These are phyloP conservation scores for Pyrus betulifolia DNA, from an alignment of 306 rosid genomes.

Conservation along the genomic window DNA sequence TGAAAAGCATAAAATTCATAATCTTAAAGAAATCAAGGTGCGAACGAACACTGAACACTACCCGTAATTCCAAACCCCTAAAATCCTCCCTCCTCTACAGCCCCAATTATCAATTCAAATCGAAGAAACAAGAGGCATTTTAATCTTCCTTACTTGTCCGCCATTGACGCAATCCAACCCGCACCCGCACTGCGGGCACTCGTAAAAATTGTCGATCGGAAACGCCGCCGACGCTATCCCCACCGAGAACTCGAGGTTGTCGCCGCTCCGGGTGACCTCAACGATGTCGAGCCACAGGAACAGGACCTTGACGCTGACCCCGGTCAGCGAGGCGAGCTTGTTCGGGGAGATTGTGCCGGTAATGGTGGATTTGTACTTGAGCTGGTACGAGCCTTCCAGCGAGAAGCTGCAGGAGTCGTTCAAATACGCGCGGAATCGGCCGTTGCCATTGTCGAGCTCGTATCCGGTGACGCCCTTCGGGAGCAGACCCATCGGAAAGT, in stretches of 20 bases:
- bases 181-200: constrained; percentile 70
- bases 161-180: constrained; percentile 51
- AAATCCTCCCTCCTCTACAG: background rate
- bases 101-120: background rate
- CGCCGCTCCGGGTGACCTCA: constrained; percentile 50
- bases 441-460: constrained; percentile 39
- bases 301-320: constrained; percentile 70
- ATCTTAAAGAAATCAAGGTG: background rate
- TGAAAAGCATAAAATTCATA: background rate
- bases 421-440: constrained; percentile 44
- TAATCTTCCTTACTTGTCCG: constrained; percentile 36
- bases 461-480: constrained; percentile 54
- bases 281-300: constrained; percentile 73
- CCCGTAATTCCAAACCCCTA: background rate
- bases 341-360: constrained; percentile 44
- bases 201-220: constrained; percentile 57
- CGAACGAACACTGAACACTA: background rate
- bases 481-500: constrained; percentile 66
- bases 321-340: constrained; percentile 41
- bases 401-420: constrained; percentile 64
- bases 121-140: constrained; percentile 44
- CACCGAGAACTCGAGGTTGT: constrained; percentile 59
- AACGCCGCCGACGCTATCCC: constrained; percentile 75
- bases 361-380: constrained; percentile 62
- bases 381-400: constrained; percentile 56